Evolutionary conservation across 2,329 filamentous ascomycete species (phyloP).

Genomic region (Teratosphaeria epicoccoides): DNA sequence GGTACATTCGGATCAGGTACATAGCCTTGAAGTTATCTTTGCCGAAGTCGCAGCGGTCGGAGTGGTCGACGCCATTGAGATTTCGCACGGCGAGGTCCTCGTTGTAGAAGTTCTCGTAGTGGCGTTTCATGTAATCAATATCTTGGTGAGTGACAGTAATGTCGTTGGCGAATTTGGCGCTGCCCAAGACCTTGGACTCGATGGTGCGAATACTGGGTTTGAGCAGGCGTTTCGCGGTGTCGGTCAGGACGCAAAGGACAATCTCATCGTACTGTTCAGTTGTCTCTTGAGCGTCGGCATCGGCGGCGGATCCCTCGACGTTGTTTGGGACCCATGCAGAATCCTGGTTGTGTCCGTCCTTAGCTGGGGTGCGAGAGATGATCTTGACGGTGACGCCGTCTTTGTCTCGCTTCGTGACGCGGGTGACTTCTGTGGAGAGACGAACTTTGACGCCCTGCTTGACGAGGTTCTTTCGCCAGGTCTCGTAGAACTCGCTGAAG

Average conservation of each 20-base stretch:
- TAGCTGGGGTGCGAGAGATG: conserved; percentile 33
- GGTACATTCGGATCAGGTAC: conserved; percentile 55
- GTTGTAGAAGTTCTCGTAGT: conserved; percentile 55
- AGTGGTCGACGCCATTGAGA: conserved; percentile 34
- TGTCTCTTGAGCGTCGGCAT: conserved; percentile 31
- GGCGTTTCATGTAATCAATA: conserved; percentile 51
- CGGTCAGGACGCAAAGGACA: conserved; percentile 51
- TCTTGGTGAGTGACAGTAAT: conserved; percentile 62
- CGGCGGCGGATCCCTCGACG: conserved; percentile 27
- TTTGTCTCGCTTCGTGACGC: conserved; percentile 42
- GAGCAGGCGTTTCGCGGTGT: conserved; percentile 49
- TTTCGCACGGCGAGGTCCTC: conserved; percentile 34
- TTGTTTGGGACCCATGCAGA: conserved; percentile 33
- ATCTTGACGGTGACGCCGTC: conserved; percentile 41
- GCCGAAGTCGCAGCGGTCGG: conserved; percentile 33
- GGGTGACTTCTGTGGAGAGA: conserved; percentile 46
- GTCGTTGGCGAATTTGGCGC: conserved; percentile 59
- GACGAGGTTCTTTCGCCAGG: conserved; percentile 46
- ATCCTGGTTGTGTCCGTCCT: conserved; percentile 36
- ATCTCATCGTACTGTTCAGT: conserved; percentile 53
- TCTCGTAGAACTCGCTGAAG: conserved; percentile 49
- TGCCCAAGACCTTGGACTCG: conserved; percentile 59
- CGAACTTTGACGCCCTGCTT: conserved; percentile 47
- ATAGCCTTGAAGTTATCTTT: conserved; percentile 49
- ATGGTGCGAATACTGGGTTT: conserved; percentile 47